A percentile compares a stretch with the other conserved stretches of the same genome.
phyloP scores from a whole-genome alignment of 345 rosid genomes.

The Brassica carinata region DNA sequence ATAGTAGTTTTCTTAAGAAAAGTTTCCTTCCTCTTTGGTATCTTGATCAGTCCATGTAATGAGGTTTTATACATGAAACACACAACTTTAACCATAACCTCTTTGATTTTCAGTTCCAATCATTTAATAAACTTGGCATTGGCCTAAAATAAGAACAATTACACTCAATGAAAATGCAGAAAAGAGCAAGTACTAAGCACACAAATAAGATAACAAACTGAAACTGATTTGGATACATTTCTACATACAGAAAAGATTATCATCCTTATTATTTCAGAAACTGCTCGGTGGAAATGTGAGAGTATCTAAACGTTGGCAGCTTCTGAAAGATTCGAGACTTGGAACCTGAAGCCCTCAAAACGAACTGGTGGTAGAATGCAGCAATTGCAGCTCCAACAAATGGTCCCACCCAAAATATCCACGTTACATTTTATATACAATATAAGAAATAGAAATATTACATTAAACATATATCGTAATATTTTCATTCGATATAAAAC shows the following conservation, averaged over 20 bases:
- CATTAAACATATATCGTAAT: too few relatives aligned
- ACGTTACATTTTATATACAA: conserved; percentile 36
- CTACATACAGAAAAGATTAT: conserved; percentile 14
- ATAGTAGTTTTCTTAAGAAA: neutral
- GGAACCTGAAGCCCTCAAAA: conserved; percentile 54
- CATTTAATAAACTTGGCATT: neutral
- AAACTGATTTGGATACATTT: conserved; percentile 19
- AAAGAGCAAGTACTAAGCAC: conserved; percentile 5
- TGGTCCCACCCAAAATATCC: conserved; percentile 81
- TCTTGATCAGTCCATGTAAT: neutral
- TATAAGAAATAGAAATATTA: too few relatives aligned
- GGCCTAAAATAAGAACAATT: neutral
- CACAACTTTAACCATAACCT: neutral
- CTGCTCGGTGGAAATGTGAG: neutral
- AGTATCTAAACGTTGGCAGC: conserved; percentile 41
- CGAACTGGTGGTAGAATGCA: conserved; percentile 58
- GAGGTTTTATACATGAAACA: neutral
- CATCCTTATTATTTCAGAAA: conserved; percentile 14
- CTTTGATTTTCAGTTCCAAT: conserved; percentile 15
- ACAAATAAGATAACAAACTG: neutral
- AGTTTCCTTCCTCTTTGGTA: neutral
- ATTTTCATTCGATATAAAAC: too few relatives aligned
- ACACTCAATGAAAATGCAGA: conserved; percentile 7
- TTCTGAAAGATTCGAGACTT: conserved; percentile 64
- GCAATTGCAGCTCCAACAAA: conserved; percentile 68